Base-by-base conservation (phyloP, 495 filamentous ascomycete genomes). In the Penicillium crystallinum region DNA sequence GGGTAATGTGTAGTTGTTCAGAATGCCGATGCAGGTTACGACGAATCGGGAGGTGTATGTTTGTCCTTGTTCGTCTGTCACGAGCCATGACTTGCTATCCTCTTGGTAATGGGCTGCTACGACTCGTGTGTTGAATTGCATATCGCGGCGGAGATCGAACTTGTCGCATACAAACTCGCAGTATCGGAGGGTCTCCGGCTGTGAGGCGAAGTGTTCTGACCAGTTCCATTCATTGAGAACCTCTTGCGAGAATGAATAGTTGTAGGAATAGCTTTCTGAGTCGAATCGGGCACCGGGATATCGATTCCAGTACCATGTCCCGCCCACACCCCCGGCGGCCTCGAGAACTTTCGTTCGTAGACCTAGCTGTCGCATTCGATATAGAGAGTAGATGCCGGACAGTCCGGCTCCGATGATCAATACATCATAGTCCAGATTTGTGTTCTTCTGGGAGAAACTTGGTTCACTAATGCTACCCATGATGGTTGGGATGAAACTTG, bases 391-490 rank as follows among this genome's bases (percentile, higher is more conserved):
- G 19, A 76, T 53, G 9, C 77, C 77, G 23, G 67, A 69, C 35
- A 81, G 70, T 0, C 78, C 78, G 3, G 72, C 77, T 7, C 78
- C 78, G 21, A 81, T 65, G 46, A 80, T 75, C 4, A 81, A 53
- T 19, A 74, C 76, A 56, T 79, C 75, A 18, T 39, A 22, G 37
- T 39, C 37, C 10, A 39, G 37, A 19, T 39, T 11, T 39, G 6
- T 23, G 37, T 39, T 39, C 37, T 39, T 39, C 12, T 22, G 37
- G 37, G 3, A 14, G 37, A 39, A 39, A 12, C 5, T 22, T 2
- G 19, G 37, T 7, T 39, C 37, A 12, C 12, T 2, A 12, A 39
- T 39, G 37, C 37, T 39, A 3, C 37, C 37, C 37, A 39, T 39
- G 37, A 22, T 22, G 29, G 10, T 31, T 39, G 1, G 19, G 14